These are phyloP conservation scores for Capronia epimyces DNA, from an alignment of 2,329 filamentous ascomycete species.

Conservation along the genomic window DNA sequence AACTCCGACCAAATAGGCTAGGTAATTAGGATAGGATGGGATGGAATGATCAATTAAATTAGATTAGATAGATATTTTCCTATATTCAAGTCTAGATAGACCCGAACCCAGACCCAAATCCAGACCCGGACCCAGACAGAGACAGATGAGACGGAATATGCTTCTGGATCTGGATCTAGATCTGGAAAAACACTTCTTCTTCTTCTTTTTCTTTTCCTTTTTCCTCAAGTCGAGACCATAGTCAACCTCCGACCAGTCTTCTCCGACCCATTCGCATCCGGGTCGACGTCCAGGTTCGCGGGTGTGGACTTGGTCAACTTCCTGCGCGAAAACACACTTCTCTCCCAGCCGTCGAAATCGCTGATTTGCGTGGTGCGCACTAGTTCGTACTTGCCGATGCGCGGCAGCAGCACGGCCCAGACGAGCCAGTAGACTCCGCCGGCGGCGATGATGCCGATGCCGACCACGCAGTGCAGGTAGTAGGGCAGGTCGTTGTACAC, in stretches of 20 bases:
- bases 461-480: conserved; percentile 51
- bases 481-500: conserved; percentile 51
- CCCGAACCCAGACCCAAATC: no score
- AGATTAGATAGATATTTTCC: no score
- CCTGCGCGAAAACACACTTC: conserved; percentile 44
- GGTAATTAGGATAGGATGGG: no score
- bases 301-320: background rate
- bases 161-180: no score
- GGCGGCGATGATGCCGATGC: conserved; percentile 45
- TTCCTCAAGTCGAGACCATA: background rate
- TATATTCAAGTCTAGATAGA: no score
- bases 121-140: no score
- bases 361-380: conserved; percentile 52
- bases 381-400: conserved; percentile 46
- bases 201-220: no score
- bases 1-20: no score
- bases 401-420: conserved; percentile 48
- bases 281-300: no score
- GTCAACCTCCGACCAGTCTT: background rate
- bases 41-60: no score
- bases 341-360: conserved; percentile 57
- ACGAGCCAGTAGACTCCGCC: conserved; percentile 50
- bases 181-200: no score
- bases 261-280: background rate
- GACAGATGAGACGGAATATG: no score